phyloP scores from a whole-genome alignment of 177 flowering plant species.

The Vitis hybrid region DNA sequence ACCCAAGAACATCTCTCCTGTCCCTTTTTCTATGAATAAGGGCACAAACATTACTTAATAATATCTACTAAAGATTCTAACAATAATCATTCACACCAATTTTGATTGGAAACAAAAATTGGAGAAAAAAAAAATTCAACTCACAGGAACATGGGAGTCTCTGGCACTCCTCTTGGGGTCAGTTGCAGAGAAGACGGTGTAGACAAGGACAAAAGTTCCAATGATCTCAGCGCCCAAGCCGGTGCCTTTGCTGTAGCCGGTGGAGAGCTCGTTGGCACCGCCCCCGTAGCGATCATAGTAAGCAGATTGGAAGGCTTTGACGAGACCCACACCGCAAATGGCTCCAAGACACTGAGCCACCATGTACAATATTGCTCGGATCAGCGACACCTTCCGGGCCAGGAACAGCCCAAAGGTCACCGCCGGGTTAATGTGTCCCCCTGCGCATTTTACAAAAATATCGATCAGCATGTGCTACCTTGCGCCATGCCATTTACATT shows the following conservation, averaged over 20 bases:
- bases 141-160: slow-evolving; percentile 47
- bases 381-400: slow-evolving; percentile 45
- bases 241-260: slow-evolving; percentile 36
- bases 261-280: slow-evolving; percentile 34
- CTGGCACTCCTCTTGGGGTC: slow-evolving; percentile 48
- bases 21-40: too few species aligned
- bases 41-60: too few species aligned
- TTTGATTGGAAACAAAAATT: too few species aligned
- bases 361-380: slow-evolving; percentile 43
- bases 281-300: slow-evolving; percentile 31
- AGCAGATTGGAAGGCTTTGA: slow-evolving; percentile 35
- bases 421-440: slow-evolving; percentile 50
- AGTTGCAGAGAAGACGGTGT: slow-evolving; percentile 55
- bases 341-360: slow-evolving; percentile 49
- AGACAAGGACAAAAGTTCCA: slow-evolving; percentile 47
- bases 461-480: not conserved
- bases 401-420: slow-evolving; percentile 48
- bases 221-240: slow-evolving; percentile 50
- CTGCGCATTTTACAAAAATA: slow-evolving; percentile 14
- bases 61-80: too few species aligned
- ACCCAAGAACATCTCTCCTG: too few species aligned
- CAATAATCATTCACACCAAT: too few species aligned
- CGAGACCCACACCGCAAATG: slow-evolving; percentile 39
- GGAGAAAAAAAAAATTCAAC: not conserved
- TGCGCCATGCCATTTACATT: too few species aligned